Base-by-base conservation (phyloP, 768 basidiomycete species). In the Rhodotorula taiwanensis region DNA sequence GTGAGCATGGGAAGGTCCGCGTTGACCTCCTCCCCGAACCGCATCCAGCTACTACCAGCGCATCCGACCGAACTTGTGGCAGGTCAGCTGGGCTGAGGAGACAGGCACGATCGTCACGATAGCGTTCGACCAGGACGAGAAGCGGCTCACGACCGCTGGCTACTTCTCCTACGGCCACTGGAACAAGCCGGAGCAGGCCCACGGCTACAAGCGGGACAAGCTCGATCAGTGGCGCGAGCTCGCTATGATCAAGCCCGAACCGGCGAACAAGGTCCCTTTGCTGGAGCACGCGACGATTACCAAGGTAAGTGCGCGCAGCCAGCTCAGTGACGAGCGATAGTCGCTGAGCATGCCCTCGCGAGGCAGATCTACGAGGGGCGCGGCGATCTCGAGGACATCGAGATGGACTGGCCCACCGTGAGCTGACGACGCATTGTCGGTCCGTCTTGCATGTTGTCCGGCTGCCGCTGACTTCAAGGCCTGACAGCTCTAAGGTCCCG, bases 1-100 rank as follows among this genome's bases (percentile, higher is more conserved):
- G n/a, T n/a, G n/a, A n/a, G n/a, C n/a, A n/a, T n/a, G n/a, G n/a
- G n/a, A n/a, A n/a, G n/a, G n/a, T n/a, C n/a, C n/a, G n/a, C n/a
- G n/a, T n/a, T n/a, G n/a, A n/a, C n/a, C n/a, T n/a, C n/a, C n/a
- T n/a, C 39, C 25, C n/a, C 33, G 10, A 8, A 25, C 33, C 44
- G 14, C 30, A 6, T 14, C 15, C 54, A 20, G 45, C 14, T 67
- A 68, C 67, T 64, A 60, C 51, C 67, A 64, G 42, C 58, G 67
- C 6, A 21, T 68, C 27, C 54, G 67, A 4, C 31, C 48, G 2
- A 27, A 57, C 18, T 41, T 64, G 3, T 68, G 67, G 67, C 61
- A 60, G 27, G 48, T 68, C 30, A 50, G 50, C 20, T 68, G 67
- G 66, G 36, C 60, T 30, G 67, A 68, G 21, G 67, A 68, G 51